Percentiles rank a stretch among this genome's conserved stretches.
Conservation (phyloP, 164 flowering plant species). For the Stephania yunnanensis region DNA sequence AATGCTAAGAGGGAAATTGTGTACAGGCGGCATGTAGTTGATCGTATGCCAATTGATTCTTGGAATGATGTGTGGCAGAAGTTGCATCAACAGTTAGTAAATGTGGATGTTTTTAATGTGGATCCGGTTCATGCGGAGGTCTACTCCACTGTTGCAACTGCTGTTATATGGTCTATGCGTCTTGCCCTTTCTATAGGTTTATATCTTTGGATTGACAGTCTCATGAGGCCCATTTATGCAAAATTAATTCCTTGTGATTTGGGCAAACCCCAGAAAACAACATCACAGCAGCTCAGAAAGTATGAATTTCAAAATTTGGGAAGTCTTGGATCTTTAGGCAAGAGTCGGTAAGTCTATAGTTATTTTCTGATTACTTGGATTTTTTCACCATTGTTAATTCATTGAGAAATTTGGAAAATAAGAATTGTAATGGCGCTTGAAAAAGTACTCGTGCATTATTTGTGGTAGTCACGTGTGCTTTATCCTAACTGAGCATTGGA, state of each 20-base stretch:
- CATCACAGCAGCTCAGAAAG: slow-evolving; percentile 44
- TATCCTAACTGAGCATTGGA: too few species aligned
- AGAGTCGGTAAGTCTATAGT: slow-evolving; percentile 64
- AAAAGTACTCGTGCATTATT: too few species aligned
- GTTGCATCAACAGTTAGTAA: slow-evolving; percentile 85
- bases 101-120: slow-evolving; percentile 77
- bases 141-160: slow-evolving; percentile 80
- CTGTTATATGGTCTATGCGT: slow-evolving; percentile 94
- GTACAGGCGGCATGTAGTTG: slow-evolving; percentile 77
- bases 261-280: slow-evolving; percentile 52
- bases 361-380: background rate
- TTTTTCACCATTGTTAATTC: background rate
- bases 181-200: slow-evolving; percentile 69
- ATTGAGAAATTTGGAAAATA: background rate
- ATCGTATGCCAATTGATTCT: slow-evolving; percentile 88
- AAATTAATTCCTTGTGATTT: slow-evolving; percentile 87
- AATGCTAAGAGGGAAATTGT: slow-evolving; percentile 52
- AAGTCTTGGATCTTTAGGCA: slow-evolving; percentile 78
- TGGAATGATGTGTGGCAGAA: slow-evolving; percentile 97
- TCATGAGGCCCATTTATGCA: slow-evolving; percentile 82
- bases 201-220: slow-evolving; percentile 72
- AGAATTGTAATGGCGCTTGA: too few species aligned
- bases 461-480: too few species aligned
- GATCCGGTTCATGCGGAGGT: slow-evolving; percentile 69
- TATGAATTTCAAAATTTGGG: slow-evolving; percentile 75